Base-by-base conservation (phyloP, 176 grass and related monocot genomes). In the Guadua angustifolia region DNA sequence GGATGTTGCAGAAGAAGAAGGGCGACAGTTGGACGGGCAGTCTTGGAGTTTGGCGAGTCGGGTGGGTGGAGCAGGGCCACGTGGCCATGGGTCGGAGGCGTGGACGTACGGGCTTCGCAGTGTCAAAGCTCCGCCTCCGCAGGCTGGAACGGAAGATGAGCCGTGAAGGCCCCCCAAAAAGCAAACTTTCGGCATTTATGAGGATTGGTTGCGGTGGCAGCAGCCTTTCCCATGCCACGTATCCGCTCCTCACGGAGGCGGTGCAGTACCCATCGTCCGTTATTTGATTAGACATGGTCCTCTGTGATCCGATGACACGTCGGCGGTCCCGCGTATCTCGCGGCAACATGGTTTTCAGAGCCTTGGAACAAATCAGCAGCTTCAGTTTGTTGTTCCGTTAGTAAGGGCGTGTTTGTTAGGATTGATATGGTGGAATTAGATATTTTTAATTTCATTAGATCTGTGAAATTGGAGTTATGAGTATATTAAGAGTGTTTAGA, bases 151-250 rank as follows among this genome's bases (percentile, higher is more conserved):
- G 17, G 9, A 65, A 21, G 71, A 49, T 36, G 45, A 50, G 61
- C 29, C 55, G 66, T 46, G 55, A 51, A 50, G 46, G 57, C 16
- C 22, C 50, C n/a, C n/a, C n/a, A n/a, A 88, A 88, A 79, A 88
- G 87, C 67, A 11, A 79, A 58, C 87, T 84, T 89, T 89, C 84
- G 87, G 69, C 84, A 83, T 86, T 83, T 21, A 86, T 74, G 84
- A 66, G 12, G 88, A 73, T 82, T 73, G 0, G 83, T 78, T 90
- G 79, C 66, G n/a, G 58, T 17, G 83, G 82, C 88, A 51, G 72
- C 73, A 18, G 19, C 83, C 4, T 25, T 17, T 32, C 52, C 4
- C 5, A 14, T 13, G 77, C 82, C 77, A 85, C 88, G 88, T 29
- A 29, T 29, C 29, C 29, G 29, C 0, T 49, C 12, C 62, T 9